Evolutionary conservation across 805 yeast species (phyloP).

Genomic region (Candida chilensis): DNA sequence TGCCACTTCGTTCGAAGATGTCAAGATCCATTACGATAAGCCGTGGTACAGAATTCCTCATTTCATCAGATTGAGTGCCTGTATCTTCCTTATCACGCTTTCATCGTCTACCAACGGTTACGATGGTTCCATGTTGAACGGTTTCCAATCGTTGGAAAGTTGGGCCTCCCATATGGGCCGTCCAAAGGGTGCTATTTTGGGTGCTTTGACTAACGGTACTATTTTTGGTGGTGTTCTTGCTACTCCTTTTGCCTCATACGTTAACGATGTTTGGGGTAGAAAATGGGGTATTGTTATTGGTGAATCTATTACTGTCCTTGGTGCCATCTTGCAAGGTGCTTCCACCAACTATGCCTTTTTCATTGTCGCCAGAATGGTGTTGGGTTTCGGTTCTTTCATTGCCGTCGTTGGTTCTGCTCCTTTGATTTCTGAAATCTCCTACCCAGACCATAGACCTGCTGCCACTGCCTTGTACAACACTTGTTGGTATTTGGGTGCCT

Average conservation of each 20-base stretch:
- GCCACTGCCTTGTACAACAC: conserved; percentile 17
- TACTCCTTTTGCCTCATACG: conserved; percentile 6
- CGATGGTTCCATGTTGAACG: conserved; percentile 35
- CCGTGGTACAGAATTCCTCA: conserved; percentile 26
- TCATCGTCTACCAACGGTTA: conserved; percentile 35
- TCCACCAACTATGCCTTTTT: conserved; percentile 29
- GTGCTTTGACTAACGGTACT: conserved; percentile 15
- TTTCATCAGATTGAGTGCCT: conserved; percentile 22
- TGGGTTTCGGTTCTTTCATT: no score
- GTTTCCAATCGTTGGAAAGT: conserved; percentile 26
- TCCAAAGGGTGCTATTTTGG: conserved; percentile 18
- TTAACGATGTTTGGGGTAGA: conserved; percentile 19
- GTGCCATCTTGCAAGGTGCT: conserved; percentile 19
- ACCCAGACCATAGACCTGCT: no score
- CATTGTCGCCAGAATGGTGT: no score
- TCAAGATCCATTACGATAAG: no score
- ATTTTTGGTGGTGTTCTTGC: conserved; percentile 17
- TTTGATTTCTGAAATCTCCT: no score
- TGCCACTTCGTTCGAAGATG: no score
- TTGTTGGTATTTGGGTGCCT: conserved; percentile 15
- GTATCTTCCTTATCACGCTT: conserved; percentile 29
- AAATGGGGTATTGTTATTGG: conserved; percentile 14
- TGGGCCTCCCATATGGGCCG: conserved; percentile 23
- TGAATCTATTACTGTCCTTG: conserved; percentile 14
- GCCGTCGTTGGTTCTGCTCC: no score